phyloP scores from a whole-genome alignment of 2,329 filamentous ascomycete genomes.

The Colletotrichum caudatum region DNA sequence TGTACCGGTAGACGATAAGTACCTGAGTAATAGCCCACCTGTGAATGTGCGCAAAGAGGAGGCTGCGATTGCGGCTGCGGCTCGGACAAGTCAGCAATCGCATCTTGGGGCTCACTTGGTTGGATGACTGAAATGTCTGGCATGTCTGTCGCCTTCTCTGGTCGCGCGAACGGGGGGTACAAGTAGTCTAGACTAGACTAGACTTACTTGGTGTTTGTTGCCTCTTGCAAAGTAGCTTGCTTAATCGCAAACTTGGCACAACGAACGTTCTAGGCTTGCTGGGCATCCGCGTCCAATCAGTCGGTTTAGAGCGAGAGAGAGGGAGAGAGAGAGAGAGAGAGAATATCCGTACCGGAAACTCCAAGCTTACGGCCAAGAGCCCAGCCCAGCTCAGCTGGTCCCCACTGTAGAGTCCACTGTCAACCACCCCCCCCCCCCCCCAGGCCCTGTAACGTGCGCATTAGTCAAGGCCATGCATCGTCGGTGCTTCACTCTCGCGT shows the following conservation, averaged over 20 bases:
- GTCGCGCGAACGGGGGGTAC: too few species aligned
- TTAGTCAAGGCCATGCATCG: conserved; percentile 39
- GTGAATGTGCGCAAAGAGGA: neutral
- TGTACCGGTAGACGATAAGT: conserved; percentile 8
- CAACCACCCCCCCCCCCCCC: conserved; percentile 18
- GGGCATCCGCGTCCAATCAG: neutral
- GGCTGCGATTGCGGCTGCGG: conserved; percentile 18
- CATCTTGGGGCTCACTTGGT: conserved; percentile 9
- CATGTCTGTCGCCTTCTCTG: neutral
- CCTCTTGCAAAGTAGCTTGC: conserved; percentile 1
- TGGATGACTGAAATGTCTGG: neutral
- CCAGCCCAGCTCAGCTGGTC: conserved; percentile 5
- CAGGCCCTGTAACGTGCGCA: conserved; percentile 22
- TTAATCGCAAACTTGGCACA: conserved; percentile 9
- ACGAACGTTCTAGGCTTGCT: neutral
- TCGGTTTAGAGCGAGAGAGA: too few species aligned
- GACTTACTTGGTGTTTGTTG: neutral
- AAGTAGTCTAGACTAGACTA: too few species aligned
- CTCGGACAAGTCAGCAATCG: conserved; percentile 29
- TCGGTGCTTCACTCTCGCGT: conserved; percentile 20
- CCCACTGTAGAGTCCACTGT: conserved; percentile 24
- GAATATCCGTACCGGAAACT: neutral
- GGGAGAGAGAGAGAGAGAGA: too few species aligned
- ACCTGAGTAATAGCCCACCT: conserved; percentile 18
- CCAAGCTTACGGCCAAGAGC: conserved; percentile 29